phyloP scores from a whole-genome alignment of 148 eudicot genomes.

The Nepenthes gracilis region DNA sequence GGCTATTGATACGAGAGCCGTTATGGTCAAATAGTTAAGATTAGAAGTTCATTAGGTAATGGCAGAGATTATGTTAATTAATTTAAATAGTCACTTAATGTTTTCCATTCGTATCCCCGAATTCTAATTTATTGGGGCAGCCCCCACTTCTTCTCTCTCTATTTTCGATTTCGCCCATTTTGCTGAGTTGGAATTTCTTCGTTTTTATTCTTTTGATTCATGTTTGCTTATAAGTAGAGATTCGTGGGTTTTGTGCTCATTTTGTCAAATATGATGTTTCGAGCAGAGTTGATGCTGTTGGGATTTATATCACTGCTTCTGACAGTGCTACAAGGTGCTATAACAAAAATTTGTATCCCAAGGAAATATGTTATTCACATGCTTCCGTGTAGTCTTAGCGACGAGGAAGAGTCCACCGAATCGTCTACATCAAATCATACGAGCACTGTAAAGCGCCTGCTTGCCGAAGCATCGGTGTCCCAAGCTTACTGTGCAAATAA shows the following conservation, averaged over 20 bases:
- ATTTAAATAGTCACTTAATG: too few species aligned
- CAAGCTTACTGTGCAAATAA: slow-evolving; percentile 28
- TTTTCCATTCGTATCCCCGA: too few species aligned
- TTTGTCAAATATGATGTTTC: background rate
- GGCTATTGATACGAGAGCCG: too few species aligned
- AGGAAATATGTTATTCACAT: slow-evolving; percentile 26
- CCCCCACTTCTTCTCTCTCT: too few species aligned
- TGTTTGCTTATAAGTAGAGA: background rate
- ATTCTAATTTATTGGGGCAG: too few species aligned
- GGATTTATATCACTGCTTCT: slow-evolving; percentile 85
- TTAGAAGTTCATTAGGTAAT: too few species aligned
- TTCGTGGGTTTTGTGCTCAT: slow-evolving; percentile 3
- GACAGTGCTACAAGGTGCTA: slow-evolving; percentile 66
- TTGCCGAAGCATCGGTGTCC: slow-evolving; percentile 16
- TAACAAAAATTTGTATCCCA: slow-evolving; percentile 56
- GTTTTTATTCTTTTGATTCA: background rate
- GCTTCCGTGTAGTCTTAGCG: slow-evolving; percentile 51
- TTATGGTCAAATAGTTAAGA: too few species aligned
- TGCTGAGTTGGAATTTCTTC: background rate
- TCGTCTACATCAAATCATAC: slow-evolving; percentile 5
- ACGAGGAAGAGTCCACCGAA: background rate
- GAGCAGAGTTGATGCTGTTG: slow-evolving; percentile 88
- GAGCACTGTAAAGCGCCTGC: slow-evolving; percentile 21
- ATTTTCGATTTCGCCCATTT: too few species aligned
- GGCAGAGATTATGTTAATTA: too few species aligned